Conservation (phyloP, 495 filamentous ascomycete species). For the Clohesyomyces aquaticus region DNA sequence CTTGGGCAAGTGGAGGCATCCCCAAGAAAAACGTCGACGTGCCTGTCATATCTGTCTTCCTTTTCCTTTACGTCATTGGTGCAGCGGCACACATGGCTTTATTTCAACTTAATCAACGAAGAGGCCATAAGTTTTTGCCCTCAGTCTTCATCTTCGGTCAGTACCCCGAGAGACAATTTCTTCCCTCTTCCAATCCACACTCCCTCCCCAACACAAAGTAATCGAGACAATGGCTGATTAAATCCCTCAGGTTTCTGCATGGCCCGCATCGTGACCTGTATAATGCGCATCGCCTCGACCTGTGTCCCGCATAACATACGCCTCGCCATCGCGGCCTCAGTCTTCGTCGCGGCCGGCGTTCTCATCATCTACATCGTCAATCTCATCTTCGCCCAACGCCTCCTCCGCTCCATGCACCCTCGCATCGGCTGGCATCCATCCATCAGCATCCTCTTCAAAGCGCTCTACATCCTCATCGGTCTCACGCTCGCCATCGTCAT, state of each 20-base stretch:
- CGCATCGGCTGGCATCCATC: conserved; percentile 65
- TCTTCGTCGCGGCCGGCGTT: conserved; percentile 74
- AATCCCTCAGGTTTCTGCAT: conserved; percentile 45
- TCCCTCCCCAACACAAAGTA: background rate
- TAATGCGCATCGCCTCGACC: conserved; percentile 40
- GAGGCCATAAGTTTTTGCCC: conserved; percentile 38
- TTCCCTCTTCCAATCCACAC: background rate
- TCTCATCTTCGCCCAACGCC: conserved; percentile 75
- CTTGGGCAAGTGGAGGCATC: conserved; percentile 37
- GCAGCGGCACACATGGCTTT: conserved; percentile 41
- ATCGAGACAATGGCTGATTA: background rate
- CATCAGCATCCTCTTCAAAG: conserved; percentile 56
- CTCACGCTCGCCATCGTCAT: conserved; percentile 71
- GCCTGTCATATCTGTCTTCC: conserved; percentile 38
- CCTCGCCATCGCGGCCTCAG: conserved; percentile 46
- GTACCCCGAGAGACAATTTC: no score
- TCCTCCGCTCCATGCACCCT: conserved; percentile 74
- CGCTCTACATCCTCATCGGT: conserved; percentile 64
- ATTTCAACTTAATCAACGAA: conserved; percentile 37
- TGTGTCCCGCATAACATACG: conserved; percentile 32
- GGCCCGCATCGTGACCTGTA: conserved; percentile 43
- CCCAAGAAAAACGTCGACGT: conserved; percentile 28
- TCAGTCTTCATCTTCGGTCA: conserved; percentile 32
- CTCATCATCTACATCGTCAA: conserved; percentile 81
- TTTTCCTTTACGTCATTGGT: conserved; percentile 32